A percentile compares a stretch with the other conserved stretches of the same genome.
These are phyloP conservation scores for Drosera spatulata DNA, from an alignment of 179 eudicot genomes.

Conservation along the genomic window DNA sequence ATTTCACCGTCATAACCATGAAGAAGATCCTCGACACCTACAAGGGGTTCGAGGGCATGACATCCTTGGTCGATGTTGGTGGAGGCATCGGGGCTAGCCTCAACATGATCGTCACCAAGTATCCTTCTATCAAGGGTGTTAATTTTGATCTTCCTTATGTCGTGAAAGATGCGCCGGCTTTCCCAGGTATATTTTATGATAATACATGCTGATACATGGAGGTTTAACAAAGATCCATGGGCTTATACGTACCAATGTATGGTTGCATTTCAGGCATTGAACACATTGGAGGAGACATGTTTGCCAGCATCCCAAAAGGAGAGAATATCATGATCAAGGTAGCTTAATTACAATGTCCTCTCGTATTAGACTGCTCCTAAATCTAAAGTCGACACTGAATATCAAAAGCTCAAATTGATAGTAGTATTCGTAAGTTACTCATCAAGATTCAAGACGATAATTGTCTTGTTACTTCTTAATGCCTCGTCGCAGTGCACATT, in stretches of 20 bases:
- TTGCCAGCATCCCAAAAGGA: conserved; percentile 5
- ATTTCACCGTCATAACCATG: conserved; percentile 11
- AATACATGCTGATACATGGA: neutral
- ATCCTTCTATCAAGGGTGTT: conserved; percentile 23
- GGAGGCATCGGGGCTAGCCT: conserved; percentile 22
- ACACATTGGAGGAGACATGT: too few relatives aligned
- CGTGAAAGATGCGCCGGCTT: conserved; percentile 12
- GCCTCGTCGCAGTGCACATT: conserved; percentile 8
- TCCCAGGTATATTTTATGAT: conserved; percentile 6
- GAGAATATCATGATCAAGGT: conserved; percentile 21
- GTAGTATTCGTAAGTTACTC: neutral
- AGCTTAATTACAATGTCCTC: neutral
- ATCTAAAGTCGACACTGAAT: neutral
- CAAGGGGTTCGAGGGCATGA: conserved; percentile 23
- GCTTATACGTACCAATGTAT: neutral
- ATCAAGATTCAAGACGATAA: neutral
- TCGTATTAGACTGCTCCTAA: neutral
- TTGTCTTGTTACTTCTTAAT: neutral
- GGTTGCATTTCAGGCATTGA: conserved; percentile 10
- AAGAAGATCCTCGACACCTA: conserved; percentile 14
- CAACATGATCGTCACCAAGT: conserved; percentile 15
- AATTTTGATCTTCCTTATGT: conserved; percentile 12
- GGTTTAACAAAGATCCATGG: neutral
- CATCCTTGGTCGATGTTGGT: conserved; percentile 6
- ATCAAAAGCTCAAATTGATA: neutral